A percentile compares a stretch with the other conserved stretches of the same genome.
These are phyloP conservation scores for Sarcodon sp. DNA, from an alignment of 768 basidiomycete genomes.

Conservation along the genomic window DNA sequence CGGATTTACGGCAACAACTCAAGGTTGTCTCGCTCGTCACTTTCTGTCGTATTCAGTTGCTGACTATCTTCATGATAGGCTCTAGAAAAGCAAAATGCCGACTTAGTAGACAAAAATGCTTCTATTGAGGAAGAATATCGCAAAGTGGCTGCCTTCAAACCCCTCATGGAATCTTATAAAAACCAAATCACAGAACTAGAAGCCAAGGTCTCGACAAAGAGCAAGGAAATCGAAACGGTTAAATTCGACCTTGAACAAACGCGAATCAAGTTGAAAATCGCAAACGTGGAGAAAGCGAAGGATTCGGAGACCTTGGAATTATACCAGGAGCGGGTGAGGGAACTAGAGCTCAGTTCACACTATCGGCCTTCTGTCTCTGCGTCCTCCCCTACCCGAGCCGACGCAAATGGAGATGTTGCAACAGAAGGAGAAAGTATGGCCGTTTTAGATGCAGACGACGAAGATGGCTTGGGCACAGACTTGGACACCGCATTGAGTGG, in stretches of 20 bases:
- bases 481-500: conserved; percentile 78
- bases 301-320: conserved; percentile 80
- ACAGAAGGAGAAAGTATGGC: conserved; percentile 35
- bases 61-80: conserved; percentile 29
- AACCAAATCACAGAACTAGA: conserved; percentile 76
- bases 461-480: conserved; percentile 63
- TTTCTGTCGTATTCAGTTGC: conserved; percentile 1
- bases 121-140: conserved; percentile 87
- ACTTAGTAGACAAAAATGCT: conserved; percentile 83
- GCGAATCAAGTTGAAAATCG: conserved; percentile 53
- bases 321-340: conserved; percentile 83
- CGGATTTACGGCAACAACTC: conserved; percentile 77
- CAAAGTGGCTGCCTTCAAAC: conserved; percentile 77
- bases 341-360: conserved; percentile 65
- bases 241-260: conserved; percentile 70
- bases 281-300: conserved; percentile 54
- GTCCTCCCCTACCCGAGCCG: conserved; percentile 1
- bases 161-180: conserved; percentile 88
- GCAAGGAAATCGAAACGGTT: conserved; percentile 60
- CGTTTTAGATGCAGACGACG: conserved; percentile 26
- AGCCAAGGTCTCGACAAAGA: conserved; percentile 46
- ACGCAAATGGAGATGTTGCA: conserved; percentile 11
- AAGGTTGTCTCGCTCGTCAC: conserved; percentile 35
- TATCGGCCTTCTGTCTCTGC: conserved; percentile 17
- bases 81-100: conserved; percentile 87